A percentile compares a stretch with the other conserved stretches of the same genome.
phyloP scores from a whole-genome alignment of 768 basidiomycete genomes.

The Hericium erinaceus region DNA sequence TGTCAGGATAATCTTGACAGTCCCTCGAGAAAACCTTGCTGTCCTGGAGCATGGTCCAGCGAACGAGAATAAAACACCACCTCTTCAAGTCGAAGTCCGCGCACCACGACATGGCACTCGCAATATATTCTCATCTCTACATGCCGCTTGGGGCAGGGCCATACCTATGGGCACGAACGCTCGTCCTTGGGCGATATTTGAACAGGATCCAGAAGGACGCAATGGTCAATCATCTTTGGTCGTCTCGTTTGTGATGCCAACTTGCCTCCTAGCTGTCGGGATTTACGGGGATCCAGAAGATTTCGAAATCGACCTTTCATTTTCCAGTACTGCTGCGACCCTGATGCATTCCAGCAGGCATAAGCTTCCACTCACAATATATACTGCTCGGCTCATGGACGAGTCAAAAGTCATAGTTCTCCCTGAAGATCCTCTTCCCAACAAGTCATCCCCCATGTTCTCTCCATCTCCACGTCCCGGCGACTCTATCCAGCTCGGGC shows the following conservation, averaged over 20 bases:
- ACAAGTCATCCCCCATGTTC: no score
- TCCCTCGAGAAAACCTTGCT: slow-evolving; percentile 26
- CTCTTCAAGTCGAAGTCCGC: not conserved
- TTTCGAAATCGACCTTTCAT: slow-evolving; percentile 14
- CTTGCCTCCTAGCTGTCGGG: slow-evolving; percentile 13
- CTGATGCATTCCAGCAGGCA: slow-evolving; percentile 13
- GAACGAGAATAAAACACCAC: not conserved
- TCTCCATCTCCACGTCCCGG: no score
- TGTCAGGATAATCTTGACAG: slow-evolving; percentile 26
- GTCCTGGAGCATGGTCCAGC: slow-evolving; percentile 18
- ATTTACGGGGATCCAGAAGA: not conserved
- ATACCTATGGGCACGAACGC: not conserved
- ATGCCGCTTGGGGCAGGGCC: slow-evolving; percentile 15
- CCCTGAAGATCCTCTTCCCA: slow-evolving; percentile 13
- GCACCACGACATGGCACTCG: not conserved
- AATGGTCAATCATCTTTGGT: slow-evolving; percentile 8
- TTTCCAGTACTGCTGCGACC: slow-evolving; percentile 17
- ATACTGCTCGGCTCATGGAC: slow-evolving; percentile 15
- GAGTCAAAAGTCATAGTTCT: slow-evolving; percentile 14
- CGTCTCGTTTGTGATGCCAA: slow-evolving; percentile 18
- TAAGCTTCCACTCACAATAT: slow-evolving; percentile 4
- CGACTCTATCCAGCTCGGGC: not conserved
- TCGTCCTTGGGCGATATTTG: not conserved
- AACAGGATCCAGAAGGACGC: not conserved
- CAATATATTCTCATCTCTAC: slow-evolving; percentile 21